These are phyloP conservation scores for Penicillium sumatraense DNA, from an alignment of 2,329 filamentous ascomycete species.

Conservation along the genomic window DNA sequence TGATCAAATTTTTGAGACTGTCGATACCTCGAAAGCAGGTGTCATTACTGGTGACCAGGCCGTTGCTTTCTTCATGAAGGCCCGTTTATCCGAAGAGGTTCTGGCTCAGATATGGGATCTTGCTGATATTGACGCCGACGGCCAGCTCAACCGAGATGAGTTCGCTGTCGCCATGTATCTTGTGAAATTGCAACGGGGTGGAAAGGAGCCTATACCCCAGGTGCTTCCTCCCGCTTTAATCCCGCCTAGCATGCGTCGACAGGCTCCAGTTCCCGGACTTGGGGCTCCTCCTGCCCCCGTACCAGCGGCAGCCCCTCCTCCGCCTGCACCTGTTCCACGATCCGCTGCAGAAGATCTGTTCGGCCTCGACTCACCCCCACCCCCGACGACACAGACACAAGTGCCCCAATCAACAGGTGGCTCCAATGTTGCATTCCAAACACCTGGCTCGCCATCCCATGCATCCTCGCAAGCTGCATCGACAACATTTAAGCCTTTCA, in stretches of 20 bases:
- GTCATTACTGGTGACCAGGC: slow-evolving; percentile 93
- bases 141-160: slow-evolving; percentile 82
- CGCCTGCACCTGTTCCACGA: slow-evolving; percentile 57
- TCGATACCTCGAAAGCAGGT: slow-evolving; percentile 81
- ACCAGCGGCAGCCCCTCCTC: slow-evolving; percentile 48
- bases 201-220: slow-evolving; percentile 72
- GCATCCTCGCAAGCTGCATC: slow-evolving; percentile 43
- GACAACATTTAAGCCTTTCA: slow-evolving; percentile 81
- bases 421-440: slow-evolving; percentile 64
- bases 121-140: slow-evolving; percentile 89
- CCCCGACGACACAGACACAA: slow-evolving; percentile 61
- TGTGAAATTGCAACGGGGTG: slow-evolving; percentile 84
- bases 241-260: slow-evolving; percentile 79
- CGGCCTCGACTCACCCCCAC: slow-evolving; percentile 73
- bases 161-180: slow-evolving; percentile 98
- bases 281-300: slow-evolving; percentile 48
- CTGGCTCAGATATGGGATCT: slow-evolving; percentile 97
- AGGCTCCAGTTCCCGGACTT: slow-evolving; percentile 37
- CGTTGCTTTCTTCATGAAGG: slow-evolving; percentile 91
- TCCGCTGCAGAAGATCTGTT: slow-evolving; percentile 94
- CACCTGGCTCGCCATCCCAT: slow-evolving; percentile 52
- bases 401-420: slow-evolving; percentile 73
- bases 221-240: slow-evolving; percentile 80
- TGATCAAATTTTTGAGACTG: slow-evolving; percentile 79
- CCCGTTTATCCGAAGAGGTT: slow-evolving; percentile 82